These are phyloP conservation scores for Phytophthora chlamydospora DNA, from an alignment of 352 stramenopile species.

Conservation along the genomic window DNA sequence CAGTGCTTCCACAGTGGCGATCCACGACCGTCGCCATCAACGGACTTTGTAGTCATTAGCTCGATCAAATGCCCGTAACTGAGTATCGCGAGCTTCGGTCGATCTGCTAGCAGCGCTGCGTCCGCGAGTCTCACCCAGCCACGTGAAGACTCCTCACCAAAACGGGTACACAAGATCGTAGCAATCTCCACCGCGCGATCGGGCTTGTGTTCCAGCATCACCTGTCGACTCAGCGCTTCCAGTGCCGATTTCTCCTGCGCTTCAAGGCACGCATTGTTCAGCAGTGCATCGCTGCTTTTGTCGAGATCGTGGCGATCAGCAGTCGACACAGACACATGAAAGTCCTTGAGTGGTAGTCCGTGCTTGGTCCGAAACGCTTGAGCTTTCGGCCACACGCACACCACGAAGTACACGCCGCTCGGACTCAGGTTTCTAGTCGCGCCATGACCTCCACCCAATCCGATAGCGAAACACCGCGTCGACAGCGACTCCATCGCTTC, in stretches of 20 bases:
- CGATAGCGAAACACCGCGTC: constrained; percentile 48
- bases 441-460: constrained; percentile 34
- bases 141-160: constrained; percentile 16
- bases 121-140: constrained; percentile 45
- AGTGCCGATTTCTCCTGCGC: constrained; percentile 35
- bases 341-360: constrained; percentile 50
- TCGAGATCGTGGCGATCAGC: constrained; percentile 54
- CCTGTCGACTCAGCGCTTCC: constrained; percentile 36
- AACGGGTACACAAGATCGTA: constrained; percentile 28
- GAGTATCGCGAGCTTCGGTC: constrained; percentile 49
- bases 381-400: constrained; percentile 66
- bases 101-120: constrained; percentile 24
- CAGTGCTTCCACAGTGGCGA: constrained; percentile 28
- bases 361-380: constrained; percentile 51
- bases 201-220: constrained; percentile 36
- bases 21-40: constrained; percentile 5
- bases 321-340: constrained; percentile 58
- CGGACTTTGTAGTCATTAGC: neutral
- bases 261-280: constrained; percentile 19
- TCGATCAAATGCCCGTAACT: constrained; percentile 33
- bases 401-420: constrained; percentile 50
- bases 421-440: constrained; percentile 13
- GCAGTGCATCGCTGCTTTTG: constrained; percentile 47
- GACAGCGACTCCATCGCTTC: constrained; percentile 37
- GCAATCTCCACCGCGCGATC: constrained; percentile 35